These are phyloP conservation scores for Carex cristatella DNA, from an alignment of 176 grass and related monocot species.

Conservation along the genomic window DNA sequence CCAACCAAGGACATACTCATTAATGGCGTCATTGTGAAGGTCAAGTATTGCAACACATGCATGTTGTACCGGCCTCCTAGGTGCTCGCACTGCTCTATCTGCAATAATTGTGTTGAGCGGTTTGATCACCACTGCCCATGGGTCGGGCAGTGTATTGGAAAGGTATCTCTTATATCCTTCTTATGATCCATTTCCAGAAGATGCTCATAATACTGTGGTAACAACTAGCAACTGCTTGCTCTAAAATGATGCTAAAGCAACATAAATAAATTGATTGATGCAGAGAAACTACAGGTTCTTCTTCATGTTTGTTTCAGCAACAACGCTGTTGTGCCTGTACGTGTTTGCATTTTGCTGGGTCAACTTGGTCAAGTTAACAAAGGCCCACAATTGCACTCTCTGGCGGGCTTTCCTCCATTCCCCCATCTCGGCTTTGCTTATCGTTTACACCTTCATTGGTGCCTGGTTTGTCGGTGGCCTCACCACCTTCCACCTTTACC, in stretches of 20 bases:
- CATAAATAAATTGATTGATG: constrained; percentile 22
- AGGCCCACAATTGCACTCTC: constrained; percentile 21
- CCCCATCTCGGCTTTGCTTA: constrained; percentile 67
- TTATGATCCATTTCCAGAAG: background rate
- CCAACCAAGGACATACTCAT: constrained; percentile 61
- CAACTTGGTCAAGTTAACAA: constrained; percentile 40
- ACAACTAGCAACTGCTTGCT: no score
- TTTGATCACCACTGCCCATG: constrained; percentile 97
- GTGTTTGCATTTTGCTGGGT: constrained; percentile 76
- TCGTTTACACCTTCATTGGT: constrained; percentile 74
- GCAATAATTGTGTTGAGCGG: constrained; percentile 91
- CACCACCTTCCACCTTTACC: constrained; percentile 84
- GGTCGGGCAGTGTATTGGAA: constrained; percentile 96
- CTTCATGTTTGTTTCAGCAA: constrained; percentile 77
- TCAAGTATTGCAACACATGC: constrained; percentile 96
- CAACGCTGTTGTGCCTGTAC: constrained; percentile 72
- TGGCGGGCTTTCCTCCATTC: constrained; percentile 42
- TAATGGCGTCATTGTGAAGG: constrained; percentile 66
- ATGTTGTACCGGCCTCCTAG: constrained; percentile 81
- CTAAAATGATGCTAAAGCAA: background rate
- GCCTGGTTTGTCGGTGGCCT: constrained; percentile 91
- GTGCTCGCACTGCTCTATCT: constrained; percentile 89
- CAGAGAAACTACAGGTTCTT: constrained; percentile 87
- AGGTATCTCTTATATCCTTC: constrained; percentile 25
- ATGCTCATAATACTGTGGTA: background rate